Percentiles rank a stretch among this genome's conserved stretches.
phyloP scores from a whole-genome alignment of 495 filamentous ascomycete species.

The Annulohypoxylon moriforme region DNA sequence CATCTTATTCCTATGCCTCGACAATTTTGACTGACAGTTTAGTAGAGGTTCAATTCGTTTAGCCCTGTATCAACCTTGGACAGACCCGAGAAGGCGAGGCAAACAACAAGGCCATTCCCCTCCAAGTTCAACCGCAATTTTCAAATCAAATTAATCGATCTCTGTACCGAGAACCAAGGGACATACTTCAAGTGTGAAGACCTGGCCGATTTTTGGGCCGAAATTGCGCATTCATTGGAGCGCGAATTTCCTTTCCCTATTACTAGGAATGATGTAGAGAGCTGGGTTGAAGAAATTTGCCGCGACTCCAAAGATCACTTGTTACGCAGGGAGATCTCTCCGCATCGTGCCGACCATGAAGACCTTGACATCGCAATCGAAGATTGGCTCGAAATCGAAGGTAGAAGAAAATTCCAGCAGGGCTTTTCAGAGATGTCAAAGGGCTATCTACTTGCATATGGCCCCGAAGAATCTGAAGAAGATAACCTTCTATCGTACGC shows the following conservation, averaged over 20 bases:
- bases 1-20: neutral
- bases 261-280: neutral
- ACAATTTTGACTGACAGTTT: neutral
- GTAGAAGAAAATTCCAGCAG: neutral
- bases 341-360: neutral
- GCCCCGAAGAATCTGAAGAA: neutral
- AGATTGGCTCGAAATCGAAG: constrained; percentile 11
- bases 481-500: neutral
- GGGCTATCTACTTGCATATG: constrained; percentile 3
- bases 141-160: constrained; percentile 2
- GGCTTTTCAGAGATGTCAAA: neutral
- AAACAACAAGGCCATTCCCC: no score
- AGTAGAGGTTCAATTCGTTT: neutral
- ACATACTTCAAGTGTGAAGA: constrained; percentile 5
- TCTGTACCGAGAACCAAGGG: neutral
- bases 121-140: neutral
- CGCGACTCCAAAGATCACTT: neutral
- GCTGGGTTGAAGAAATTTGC: constrained; percentile 6
- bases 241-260: neutral
- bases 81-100: neutral
- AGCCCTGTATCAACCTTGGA: neutral
- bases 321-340: neutral
- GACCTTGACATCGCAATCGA: constrained; percentile 10
- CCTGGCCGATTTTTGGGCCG: neutral
- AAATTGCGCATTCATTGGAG: neutral